Evolutionary conservation across 805 yeast genomes (phyloP), one percentile per base, ranked within the genome.

Genomic region (Candida berthetii): DNA sequence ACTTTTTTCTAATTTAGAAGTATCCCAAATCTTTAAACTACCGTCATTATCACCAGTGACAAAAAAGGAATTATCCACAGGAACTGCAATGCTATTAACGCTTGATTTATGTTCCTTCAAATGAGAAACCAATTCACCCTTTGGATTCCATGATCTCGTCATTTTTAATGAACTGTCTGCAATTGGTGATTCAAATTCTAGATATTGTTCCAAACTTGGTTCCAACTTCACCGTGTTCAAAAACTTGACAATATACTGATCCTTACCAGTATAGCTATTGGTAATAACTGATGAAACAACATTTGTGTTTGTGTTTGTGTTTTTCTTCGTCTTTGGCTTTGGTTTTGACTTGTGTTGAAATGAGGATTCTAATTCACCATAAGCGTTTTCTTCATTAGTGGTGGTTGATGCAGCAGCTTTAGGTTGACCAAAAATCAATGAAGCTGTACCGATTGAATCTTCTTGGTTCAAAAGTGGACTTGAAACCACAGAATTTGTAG

Each of bases 31-130:
- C 48, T 78, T 82, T 32, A 93, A 53, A 2, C 65, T 55, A 0
- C 97, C 96, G 24, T 74, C 72, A 37, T 80, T 84, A 7, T 93
- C 86, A 2, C 89, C 96, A 2, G 93, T 80, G 3, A 88, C 64
- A 47, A 91, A 80, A 48, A 76, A 82, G 19, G 74, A 74, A 14
- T 78, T 72, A 24, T 82, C 80, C 0, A 83, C 80, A 5, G 85
- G 71, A 0, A 76, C 72, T 1, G 71, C 75, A 8, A 88, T 55
- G 22, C 80, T 63, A 18, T 70, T 78, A n/a, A 89, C 66, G 2
- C 78, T 53, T 39, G 76, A 68, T n/a, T 64, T 64, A 52, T 82
- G 88, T 35, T 84, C 87, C 32, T 75, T 68, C 37, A 86, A 63
- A 41, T 76, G 78, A 0, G 89, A 74, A 2, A 85, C 76, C n/a